phyloP scores from a whole-genome alignment of 2,329 filamentous ascomycete genomes.

The Dactylellina drechsleri region DNA sequence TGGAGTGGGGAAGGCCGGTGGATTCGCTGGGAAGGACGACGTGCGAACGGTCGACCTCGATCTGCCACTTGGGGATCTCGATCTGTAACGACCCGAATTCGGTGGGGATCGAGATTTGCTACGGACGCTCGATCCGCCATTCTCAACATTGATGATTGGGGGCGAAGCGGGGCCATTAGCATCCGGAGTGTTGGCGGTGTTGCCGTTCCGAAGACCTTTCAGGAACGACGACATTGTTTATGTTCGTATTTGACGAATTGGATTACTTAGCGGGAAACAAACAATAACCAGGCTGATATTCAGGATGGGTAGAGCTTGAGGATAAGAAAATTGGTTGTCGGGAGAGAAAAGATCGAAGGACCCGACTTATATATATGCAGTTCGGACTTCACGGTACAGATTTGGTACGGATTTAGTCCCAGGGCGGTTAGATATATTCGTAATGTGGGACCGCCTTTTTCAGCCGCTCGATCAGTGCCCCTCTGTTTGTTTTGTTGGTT shows the following conservation, averaged over 20 bases:
- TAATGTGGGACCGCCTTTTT: conserved; percentile 29
- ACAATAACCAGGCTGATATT: neutral
- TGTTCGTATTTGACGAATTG: neutral
- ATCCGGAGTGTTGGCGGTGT: conserved; percentile 3
- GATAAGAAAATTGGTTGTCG: neutral
- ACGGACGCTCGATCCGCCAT: conserved; percentile 9
- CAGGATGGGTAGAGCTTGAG: conserved; percentile 1
- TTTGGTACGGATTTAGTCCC: conserved; percentile 14
- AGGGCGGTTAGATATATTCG: conserved; percentile 47
- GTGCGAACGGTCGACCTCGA: conserved; percentile 34
- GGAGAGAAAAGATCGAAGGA: neutral
- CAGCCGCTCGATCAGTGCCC: conserved; percentile 42
- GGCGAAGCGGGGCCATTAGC: neutral
- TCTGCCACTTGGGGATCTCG: conserved; percentile 41
- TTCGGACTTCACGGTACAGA: neutral
- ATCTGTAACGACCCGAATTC: conserved; percentile 28
- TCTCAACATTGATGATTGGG: conserved; percentile 33
- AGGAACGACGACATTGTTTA: conserved; percentile 35
- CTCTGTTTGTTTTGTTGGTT: conserved; percentile 19
- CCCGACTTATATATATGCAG: too few species aligned
- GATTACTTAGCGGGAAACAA: neutral
- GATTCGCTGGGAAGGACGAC: conserved; percentile 39
- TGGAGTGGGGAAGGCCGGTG: conserved; percentile 50
- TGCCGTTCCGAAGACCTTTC: conserved; percentile 32
- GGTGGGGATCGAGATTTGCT: conserved; percentile 46